These are phyloP conservation scores for Annulohypoxylon truncatum DNA, from an alignment of 2,329 filamentous ascomycete genomes.

Conservation along the genomic window DNA sequence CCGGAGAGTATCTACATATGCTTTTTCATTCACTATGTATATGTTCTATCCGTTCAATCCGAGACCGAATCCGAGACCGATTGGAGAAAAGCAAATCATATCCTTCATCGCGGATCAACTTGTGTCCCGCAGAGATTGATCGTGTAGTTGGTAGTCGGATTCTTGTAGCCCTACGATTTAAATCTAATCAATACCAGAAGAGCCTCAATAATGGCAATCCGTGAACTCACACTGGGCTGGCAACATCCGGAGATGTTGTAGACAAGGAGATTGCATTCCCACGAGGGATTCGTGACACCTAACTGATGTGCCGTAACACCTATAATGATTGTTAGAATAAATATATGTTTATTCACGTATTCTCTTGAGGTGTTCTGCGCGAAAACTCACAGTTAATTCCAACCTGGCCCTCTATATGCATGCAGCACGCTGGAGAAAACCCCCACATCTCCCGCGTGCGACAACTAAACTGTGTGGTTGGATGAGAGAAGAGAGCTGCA, in stretches of 20 bases:
- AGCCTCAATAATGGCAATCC: not conserved
- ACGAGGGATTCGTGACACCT: conserved; percentile 41
- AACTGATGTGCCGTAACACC: conserved; percentile 43
- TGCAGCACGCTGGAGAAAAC: conserved; percentile 44
- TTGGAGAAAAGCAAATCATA: not conserved
- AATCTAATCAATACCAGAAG: not conserved
- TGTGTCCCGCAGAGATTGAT: conserved; percentile 43
- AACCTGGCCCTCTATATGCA: conserved; percentile 45
- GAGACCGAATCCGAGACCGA: not conserved
- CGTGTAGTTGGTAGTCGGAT: conserved; percentile 43
- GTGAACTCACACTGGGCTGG: conserved; percentile 42
- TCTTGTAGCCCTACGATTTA: conserved; percentile 43
- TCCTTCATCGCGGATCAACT: conserved; percentile 19
- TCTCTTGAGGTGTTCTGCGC: not conserved
- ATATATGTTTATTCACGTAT: not conserved
- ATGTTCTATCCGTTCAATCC: not conserved
- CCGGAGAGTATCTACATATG: not conserved
- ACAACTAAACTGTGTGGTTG: conserved; percentile 40
- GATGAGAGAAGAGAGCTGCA: conserved; percentile 19
- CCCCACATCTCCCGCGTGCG: conserved; percentile 36
- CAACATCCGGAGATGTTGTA: conserved; percentile 48
- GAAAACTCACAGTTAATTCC: conserved; percentile 43
- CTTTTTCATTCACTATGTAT: not conserved
- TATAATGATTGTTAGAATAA: conserved; percentile 13
- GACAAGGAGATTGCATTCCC: conserved; percentile 45